Evolutionary conservation across 345 rosid species (phyloP).

Genomic region (Mercurialis annua): DNA sequence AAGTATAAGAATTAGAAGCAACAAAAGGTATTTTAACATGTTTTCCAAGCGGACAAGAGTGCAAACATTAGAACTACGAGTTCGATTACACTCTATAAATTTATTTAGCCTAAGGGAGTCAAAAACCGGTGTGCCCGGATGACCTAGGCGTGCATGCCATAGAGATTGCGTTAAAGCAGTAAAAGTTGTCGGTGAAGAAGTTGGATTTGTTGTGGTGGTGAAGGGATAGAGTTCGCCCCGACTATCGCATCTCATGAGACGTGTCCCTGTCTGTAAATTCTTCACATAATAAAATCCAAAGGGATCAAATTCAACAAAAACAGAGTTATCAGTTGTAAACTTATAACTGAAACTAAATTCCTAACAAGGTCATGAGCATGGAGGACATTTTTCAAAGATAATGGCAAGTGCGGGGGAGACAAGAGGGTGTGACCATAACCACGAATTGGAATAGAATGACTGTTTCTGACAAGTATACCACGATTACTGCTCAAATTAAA

Average conservation of each 20-base stretch:
- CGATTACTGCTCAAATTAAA: neutral
- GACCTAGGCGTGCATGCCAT: neutral
- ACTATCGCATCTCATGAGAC: neutral
- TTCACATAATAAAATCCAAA: slow-evolving; percentile 1
- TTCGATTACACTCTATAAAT: neutral
- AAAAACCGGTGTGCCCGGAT: neutral
- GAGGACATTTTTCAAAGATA: neutral
- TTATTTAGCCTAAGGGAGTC: neutral
- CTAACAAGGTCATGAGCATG: neutral
- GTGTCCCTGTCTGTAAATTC: neutral
- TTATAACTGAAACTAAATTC: neutral
- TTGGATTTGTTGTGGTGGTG: neutral
- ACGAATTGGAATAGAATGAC: neutral
- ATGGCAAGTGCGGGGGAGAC: neutral
- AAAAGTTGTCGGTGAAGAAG: neutral
- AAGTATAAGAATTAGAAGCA: neutral
- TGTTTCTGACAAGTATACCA: neutral
- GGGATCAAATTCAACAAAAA: neutral
- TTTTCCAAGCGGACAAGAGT: neutral
- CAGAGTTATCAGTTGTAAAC: neutral
- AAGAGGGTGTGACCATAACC: neutral
- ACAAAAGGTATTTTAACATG: neutral
- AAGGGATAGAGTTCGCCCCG: neutral
- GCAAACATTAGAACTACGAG: neutral
- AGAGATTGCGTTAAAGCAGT: neutral